Evolutionary conservation across 2,329 filamentous ascomycete genomes (phyloP), one percentile per base, ranked within the genome.

Genomic region (Thelonectria blattea): DNA sequence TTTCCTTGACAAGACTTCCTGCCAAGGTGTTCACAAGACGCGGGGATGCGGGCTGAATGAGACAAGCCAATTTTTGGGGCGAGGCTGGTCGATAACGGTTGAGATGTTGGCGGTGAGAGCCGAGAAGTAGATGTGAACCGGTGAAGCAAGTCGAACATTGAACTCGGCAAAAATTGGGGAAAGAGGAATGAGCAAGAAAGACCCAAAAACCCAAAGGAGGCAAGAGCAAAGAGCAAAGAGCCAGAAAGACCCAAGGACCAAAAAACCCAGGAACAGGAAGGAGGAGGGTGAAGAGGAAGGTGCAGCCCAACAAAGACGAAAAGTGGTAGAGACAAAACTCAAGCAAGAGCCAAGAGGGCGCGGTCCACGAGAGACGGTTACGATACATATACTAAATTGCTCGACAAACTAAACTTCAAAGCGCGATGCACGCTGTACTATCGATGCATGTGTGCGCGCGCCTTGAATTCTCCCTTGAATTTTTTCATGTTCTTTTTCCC

Each of bases 321-420:
- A 45, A 34, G 60, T 52, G 41, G 41, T 52, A 47, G 57, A 56
- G 58, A 52, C 55, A 49, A 53, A 30, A 30, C 32, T 62, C 56
- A 56, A 61, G 45, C 57, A 9, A 52, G 42, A 48, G 15, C 34
- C 34, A n/a, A 54, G 45, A 48, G 43, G 49, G 55, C 50, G 53
- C 60, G 65, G 52, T 52, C 41, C 55, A 45, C 52, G 61, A 55
- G 58, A 52, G 61, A 63, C 58, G 63, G 63, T 60, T 66, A 62
- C n/a, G n/a, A n/a, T 68, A 68, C 63, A 66, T 58, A 61, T 61
- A 65, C 47, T 53, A 34, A 48, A 49, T 43, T 41, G 52, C 32
- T 52, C 49, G 45, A 46, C 27, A 55, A 49, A 50, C 46, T 34
- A 56, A 56, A 34, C 34, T 43, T 37, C 34, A 37, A 37, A 37